A percentile compares a stretch with the other conserved stretches of the same genome.
phyloP scores from a whole-genome alignment of 2,329 filamentous ascomycete species.

The Colletotrichum acutatum region DNA sequence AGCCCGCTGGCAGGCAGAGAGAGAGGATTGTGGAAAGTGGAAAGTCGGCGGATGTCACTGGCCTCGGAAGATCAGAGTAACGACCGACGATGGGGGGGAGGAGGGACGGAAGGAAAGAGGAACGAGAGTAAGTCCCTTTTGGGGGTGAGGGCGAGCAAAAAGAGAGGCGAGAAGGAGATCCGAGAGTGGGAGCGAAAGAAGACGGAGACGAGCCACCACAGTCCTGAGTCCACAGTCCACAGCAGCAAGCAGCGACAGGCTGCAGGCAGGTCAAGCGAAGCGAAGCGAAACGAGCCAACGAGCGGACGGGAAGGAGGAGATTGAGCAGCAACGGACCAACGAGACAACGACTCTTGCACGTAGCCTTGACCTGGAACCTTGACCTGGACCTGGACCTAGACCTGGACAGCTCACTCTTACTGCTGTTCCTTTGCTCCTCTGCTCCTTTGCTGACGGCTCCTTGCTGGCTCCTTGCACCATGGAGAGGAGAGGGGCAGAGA shows the following conservation, averaged over 20 bases:
- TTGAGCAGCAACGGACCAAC: constrained; percentile 20
- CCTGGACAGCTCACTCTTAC: neutral
- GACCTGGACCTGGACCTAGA: constrained; percentile 15
- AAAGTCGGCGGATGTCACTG: constrained; percentile 41
- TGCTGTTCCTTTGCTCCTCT: neutral
- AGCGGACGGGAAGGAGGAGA: constrained; percentile 26
- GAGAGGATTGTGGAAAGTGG: constrained; percentile 47
- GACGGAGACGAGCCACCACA: constrained; percentile 13
- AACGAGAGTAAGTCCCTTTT: constrained; percentile 36
- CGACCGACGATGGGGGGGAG: constrained; percentile 43
- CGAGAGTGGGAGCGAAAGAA: constrained; percentile 4
- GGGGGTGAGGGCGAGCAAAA: constrained; percentile 36
- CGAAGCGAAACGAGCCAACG: constrained; percentile 34
- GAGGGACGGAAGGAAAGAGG: constrained; percentile 39
- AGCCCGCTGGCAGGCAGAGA: constrained; percentile 65
- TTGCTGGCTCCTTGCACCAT: neutral
- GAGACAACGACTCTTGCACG: neutral
- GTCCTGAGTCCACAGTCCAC: neutral
- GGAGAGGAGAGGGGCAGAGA: neutral
- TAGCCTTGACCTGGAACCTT: constrained; percentile 16
- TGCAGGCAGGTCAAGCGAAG: constrained; percentile 23
- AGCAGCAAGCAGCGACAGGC: constrained; percentile 3
- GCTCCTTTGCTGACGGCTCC: neutral
- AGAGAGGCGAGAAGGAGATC: constrained; percentile 4
- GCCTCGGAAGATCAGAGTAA: constrained; percentile 39